Evolutionary conservation across 1,139 yeast genomes (phyloP).

Genomic region (Candida sanyaensis): DNA sequence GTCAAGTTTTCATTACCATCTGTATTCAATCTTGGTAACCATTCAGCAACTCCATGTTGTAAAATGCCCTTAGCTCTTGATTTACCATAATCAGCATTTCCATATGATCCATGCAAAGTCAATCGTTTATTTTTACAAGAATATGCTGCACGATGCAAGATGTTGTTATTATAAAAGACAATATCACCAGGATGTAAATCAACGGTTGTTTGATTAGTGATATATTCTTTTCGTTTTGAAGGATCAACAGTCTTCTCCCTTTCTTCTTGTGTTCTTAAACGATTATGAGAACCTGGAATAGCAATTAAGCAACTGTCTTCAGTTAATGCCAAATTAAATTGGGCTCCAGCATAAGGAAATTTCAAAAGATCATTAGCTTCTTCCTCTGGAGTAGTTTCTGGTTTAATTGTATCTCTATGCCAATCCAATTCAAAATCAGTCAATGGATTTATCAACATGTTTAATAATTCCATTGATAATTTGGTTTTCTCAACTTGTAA

Average conservation of each 20-base stretch:
- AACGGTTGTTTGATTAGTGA: conserved; percentile 44
- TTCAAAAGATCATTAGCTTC: conserved; percentile 41
- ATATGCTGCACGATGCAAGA: conserved; percentile 54
- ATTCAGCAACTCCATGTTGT: conserved; percentile 56
- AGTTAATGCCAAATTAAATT: conserved; percentile 55
- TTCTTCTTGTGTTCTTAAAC: conserved; percentile 51
- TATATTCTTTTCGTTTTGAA: conserved; percentile 36
- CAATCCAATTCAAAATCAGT: conserved; percentile 58
- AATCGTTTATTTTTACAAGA: conserved; percentile 41
- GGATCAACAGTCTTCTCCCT: conserved; percentile 39
- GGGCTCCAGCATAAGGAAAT: conserved; percentile 54
- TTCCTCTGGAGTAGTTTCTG: conserved; percentile 49
- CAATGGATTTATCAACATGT: conserved; percentile 58
- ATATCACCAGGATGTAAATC: conserved; percentile 54
- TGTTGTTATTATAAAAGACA: conserved; percentile 55
- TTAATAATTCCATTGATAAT: conserved; percentile 54
- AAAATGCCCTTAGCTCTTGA: conserved; percentile 53
- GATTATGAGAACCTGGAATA: conserved; percentile 51
- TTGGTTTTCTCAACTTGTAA: conserved; percentile 39
- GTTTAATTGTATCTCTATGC: conserved; percentile 58
- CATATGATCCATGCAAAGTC: conserved; percentile 58
- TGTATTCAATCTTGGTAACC: conserved; percentile 49
- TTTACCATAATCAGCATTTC: conserved; percentile 46
- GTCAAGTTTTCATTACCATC: conserved; percentile 31
- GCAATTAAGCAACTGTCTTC: conserved; percentile 53